Conservation (phyloP, 129 eudicot species). For the Lactuca saligna region DNA sequence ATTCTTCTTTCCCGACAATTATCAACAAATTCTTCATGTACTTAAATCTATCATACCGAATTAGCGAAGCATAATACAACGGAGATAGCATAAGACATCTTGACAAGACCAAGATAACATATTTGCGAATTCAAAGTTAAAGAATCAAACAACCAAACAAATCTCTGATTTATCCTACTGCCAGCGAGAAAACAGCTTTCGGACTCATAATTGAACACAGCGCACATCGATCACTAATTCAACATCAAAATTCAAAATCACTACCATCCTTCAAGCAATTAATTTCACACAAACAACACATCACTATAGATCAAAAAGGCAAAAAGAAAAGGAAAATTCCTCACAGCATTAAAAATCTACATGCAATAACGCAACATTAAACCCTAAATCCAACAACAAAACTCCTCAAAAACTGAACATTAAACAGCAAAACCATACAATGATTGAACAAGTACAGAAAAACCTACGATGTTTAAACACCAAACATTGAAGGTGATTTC, state of each 20-base stretch:
- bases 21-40: background rate
- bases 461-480: background rate
- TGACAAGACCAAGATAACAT: background rate
- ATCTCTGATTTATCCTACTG: conserved; percentile 5
- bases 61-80: background rate
- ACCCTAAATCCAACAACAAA: conserved; percentile 29
- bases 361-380: background rate
- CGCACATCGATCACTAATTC: background rate
- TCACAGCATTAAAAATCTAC: background rate
- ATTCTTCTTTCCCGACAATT: conserved; percentile 7
- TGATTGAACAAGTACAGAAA: background rate
- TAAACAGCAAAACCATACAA: background rate
- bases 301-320: background rate
- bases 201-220: background rate
- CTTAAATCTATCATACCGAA: background rate
- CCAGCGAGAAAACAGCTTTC: conserved; percentile 5
- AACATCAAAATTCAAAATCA: background rate
- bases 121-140: background rate
- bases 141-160: conserved; percentile 5
- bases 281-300: background rate
- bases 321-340: background rate
- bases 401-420: conserved; percentile 1
- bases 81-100: background rate
- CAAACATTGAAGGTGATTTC: background rate
- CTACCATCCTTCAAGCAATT: conserved; percentile 9